Evolutionary conservation across 2,329 filamentous ascomycete species (phyloP).

Genomic region (Pseudocercospora pini-densiflorae): DNA sequence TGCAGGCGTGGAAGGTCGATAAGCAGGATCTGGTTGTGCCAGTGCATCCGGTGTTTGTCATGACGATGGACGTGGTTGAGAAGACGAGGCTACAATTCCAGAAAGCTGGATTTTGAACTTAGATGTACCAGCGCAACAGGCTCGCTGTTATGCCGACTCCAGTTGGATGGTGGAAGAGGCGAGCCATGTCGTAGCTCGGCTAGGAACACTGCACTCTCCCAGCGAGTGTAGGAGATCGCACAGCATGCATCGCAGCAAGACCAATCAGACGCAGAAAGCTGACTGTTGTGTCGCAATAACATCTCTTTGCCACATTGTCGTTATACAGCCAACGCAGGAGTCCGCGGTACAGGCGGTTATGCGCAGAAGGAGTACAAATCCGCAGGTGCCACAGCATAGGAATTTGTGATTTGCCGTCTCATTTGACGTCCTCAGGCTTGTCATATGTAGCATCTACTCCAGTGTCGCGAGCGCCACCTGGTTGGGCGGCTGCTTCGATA

Average conservation of each 20-base stretch:
- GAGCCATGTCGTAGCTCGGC: neutral
- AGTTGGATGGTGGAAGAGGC: no score
- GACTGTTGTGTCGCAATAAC: neutral
- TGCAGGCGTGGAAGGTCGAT: conserved; percentile 65
- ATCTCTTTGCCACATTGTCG: neutral
- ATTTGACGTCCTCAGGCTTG: neutral
- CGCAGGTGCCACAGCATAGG: conserved; percentile 3
- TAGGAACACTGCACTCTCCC: neutral
- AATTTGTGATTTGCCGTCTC: conserved; percentile 1
- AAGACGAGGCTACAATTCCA: conserved; percentile 36
- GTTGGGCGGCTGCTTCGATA: neutral
- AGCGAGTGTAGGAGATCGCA: neutral
- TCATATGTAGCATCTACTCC: neutral
- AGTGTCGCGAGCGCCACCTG: neutral
- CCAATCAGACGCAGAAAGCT: neutral
- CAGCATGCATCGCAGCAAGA: neutral
- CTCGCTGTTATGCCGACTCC: no score
- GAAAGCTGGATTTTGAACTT: conserved; percentile 25
- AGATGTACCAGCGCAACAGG: neutral
- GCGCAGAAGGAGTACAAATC: neutral
- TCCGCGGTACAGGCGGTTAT: neutral
- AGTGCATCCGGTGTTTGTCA: conserved; percentile 83
- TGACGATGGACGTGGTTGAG: conserved; percentile 72
- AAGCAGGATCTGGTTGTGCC: conserved; percentile 70
- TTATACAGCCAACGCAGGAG: neutral